These are phyloP conservation scores for Citrus sp. DNA, from an alignment of 345 rosid genomes.

Conservation along the genomic window DNA sequence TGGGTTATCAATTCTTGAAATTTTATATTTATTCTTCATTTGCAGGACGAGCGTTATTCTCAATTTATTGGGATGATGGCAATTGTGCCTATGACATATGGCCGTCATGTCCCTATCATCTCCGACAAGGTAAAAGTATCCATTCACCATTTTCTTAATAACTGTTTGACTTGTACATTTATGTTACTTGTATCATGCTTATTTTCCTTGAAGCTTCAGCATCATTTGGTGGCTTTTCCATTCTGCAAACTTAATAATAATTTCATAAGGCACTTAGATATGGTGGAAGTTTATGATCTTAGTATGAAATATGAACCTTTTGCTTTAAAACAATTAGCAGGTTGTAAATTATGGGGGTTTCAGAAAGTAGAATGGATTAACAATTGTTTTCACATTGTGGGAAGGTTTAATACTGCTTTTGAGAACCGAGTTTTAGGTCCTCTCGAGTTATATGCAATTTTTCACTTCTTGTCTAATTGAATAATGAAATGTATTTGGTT, in stretches of 20 bases:
- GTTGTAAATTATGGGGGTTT: not conserved
- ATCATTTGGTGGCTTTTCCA: not conserved
- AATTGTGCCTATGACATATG: conserved; percentile 98
- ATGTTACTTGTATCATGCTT: not conserved
- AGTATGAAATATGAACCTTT: not conserved
- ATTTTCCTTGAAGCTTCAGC: not conserved
- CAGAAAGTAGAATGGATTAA: conserved; percentile 1
- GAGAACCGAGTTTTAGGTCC: not conserved
- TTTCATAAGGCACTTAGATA: not conserved
- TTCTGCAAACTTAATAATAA: not conserved
- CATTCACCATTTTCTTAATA: not conserved
- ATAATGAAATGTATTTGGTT: not conserved
- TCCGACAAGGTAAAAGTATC: conserved; percentile 61
- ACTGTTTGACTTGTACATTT: not conserved
- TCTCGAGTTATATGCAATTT: not conserved
- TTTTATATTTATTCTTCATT: conserved; percentile 3
- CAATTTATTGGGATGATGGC: conserved; percentile 85
- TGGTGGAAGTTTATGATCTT: not conserved
- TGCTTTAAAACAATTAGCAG: not conserved
- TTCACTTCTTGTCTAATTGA: not conserved
- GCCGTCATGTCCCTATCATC: conserved; percentile 93
- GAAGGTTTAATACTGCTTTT: not conserved
- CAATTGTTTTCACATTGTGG: not conserved
- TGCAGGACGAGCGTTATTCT: conserved; percentile 86
- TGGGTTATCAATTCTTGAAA: conserved; percentile 1